Percentiles rank a stretch among this genome's conserved stretches.
Conservation (phyloP, 176 grass and related monocot species). For the Aegilops speltoides region DNA sequence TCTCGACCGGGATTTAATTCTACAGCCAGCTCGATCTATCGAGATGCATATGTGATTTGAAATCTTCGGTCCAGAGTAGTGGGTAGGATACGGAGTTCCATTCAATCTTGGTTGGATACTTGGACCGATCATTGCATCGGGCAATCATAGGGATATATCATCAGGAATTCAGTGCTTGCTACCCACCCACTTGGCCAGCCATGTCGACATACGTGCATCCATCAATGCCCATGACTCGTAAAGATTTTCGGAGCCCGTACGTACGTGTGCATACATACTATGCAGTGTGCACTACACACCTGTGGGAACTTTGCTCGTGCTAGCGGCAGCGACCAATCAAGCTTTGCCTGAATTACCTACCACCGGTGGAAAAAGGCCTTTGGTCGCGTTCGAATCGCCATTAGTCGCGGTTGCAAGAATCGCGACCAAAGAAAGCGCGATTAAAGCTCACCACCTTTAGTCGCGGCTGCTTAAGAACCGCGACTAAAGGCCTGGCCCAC, state of each 20-base stretch:
- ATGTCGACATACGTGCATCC: neutral
- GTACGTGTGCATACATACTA: neutral
- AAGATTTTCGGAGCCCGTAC: neutral
- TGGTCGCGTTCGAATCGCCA: too few species aligned
- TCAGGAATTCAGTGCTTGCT: neutral
- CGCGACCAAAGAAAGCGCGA: too few species aligned
- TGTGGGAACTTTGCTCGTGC: too few species aligned
- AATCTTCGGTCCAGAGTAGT: neutral
- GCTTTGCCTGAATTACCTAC: neutral
- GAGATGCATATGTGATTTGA: neutral
- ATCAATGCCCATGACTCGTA: neutral
- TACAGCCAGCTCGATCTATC: neutral
- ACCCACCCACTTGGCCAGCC: neutral
- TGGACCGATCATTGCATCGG: neutral
- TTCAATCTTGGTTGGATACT: neutral
- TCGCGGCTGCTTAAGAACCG: too few species aligned
- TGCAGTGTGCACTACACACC: too few species aligned
- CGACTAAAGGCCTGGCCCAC: too few species aligned
- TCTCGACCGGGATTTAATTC: neutral
- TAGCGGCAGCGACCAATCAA: neutral
- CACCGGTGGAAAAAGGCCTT: too few species aligned
- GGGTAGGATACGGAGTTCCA: neutral
- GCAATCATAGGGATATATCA: neutral
- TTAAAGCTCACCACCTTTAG: too few species aligned
- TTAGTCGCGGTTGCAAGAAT: too few species aligned